Evolutionary conservation across 352 stramenopile genomes (phyloP).

Genomic region (Phytophthora capsici): DNA sequence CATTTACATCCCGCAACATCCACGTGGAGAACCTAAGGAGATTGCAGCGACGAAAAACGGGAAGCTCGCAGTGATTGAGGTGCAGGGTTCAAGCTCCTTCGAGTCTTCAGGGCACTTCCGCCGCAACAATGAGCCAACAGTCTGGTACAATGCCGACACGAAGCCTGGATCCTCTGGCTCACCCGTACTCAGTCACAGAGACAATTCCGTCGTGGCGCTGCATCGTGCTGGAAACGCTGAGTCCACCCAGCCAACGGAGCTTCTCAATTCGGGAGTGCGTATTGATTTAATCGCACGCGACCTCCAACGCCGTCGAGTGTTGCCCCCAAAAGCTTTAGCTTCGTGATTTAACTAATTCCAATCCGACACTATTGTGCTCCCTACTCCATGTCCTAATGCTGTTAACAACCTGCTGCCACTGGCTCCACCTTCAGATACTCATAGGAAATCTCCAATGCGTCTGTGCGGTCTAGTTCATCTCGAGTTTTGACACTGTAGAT

Average conservation of each 20-base stretch:
- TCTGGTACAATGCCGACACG: slow-evolving; percentile 78
- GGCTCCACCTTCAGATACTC: slow-evolving; percentile 16
- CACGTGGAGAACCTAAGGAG: slow-evolving; percentile 61
- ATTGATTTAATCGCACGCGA: slow-evolving; percentile 41
- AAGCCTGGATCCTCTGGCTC: slow-evolving; percentile 70
- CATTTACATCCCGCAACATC: slow-evolving; percentile 76
- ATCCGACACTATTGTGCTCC: too few species aligned
- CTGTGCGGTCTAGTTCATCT: slow-evolving; percentile 5
- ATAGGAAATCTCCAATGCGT: slow-evolving; percentile 19
- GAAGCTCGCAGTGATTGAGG: slow-evolving; percentile 45
- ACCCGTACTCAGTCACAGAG: slow-evolving; percentile 58
- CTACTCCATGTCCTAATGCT: too few species aligned
- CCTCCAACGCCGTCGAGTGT: slow-evolving; percentile 30
- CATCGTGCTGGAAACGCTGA: slow-evolving; percentile 57
- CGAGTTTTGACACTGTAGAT: slow-evolving; percentile 19
- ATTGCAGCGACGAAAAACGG: slow-evolving; percentile 60
- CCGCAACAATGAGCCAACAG: slow-evolving; percentile 37
- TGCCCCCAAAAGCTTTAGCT: slow-evolving; percentile 29
- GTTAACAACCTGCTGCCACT: slow-evolving; percentile 2
- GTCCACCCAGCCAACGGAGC: slow-evolving; percentile 40
- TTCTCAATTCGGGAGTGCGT: slow-evolving; percentile 37
- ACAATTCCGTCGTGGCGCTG: slow-evolving; percentile 73
- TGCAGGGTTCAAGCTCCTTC: slow-evolving; percentile 13
- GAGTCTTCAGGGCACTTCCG: slow-evolving; percentile 8
- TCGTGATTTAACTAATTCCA: slow-evolving; percentile 15